phyloP scores from a whole-genome alignment of 495 filamentous ascomycete species.

The Polyplosphaeria fusca region DNA sequence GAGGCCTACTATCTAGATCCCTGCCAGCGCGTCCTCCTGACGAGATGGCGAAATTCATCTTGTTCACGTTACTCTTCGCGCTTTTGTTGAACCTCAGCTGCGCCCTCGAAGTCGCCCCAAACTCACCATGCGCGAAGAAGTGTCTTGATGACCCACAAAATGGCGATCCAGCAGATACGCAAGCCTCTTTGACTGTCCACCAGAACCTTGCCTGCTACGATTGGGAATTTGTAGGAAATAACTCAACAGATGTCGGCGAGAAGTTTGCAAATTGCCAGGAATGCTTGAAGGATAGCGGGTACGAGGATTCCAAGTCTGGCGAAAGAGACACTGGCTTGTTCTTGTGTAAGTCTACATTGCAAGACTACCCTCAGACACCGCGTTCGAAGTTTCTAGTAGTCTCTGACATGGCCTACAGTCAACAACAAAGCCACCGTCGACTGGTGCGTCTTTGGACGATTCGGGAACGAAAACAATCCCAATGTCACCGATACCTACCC shows the following conservation, averaged over 20 bases:
- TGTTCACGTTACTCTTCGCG: not conserved
- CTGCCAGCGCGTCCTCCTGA: too few relatives aligned
- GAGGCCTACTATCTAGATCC: too few relatives aligned
- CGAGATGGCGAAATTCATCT: not conserved
- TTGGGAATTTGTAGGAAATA: not conserved
- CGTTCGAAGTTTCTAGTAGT: not conserved
- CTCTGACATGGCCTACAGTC: not conserved
- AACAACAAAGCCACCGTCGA: slow-evolving; percentile 7
- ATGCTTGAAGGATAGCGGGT: not conserved
- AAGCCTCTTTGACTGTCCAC: not conserved
- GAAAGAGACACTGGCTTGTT: not conserved
- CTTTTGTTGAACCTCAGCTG: not conserved
- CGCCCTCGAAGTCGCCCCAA: not conserved
- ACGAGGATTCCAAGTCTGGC: not conserved
- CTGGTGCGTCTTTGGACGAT: slow-evolving; percentile 2
- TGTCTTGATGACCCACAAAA: not conserved
- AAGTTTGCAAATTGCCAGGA: not conserved
- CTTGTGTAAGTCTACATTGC: not conserved
- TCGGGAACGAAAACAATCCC: not conserved
- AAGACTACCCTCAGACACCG: not conserved
- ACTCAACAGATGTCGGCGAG: not conserved
- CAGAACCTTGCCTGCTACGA: not conserved
- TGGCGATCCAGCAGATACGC: not conserved
- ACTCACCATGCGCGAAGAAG: not conserved
- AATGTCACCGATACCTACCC: not conserved